phyloP scores from a whole-genome alignment of 306 rosid genomes.

The Lupinus albus region DNA sequence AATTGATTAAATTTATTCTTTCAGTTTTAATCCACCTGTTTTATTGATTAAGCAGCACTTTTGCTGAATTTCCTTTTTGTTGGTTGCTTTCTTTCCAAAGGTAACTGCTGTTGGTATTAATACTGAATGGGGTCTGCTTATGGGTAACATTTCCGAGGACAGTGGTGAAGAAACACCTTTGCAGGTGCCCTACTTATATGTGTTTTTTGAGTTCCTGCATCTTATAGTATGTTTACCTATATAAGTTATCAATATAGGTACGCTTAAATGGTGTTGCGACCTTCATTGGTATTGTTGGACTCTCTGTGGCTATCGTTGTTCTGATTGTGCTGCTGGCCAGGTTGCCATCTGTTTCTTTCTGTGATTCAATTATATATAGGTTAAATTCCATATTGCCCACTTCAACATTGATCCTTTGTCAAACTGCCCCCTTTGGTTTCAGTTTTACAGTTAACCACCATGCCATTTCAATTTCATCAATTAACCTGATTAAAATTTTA shows the following conservation, averaged over 20 bases:
- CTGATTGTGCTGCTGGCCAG: slow-evolving; percentile 72
- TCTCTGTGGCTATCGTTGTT: slow-evolving; percentile 69
- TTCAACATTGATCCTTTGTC: slow-evolving; percentile 19
- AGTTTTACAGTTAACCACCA: slow-evolving; percentile 5
- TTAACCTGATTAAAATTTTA: slow-evolving; percentile 18
- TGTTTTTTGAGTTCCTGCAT: not conserved
- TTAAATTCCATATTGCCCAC: not conserved
- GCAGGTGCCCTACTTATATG: slow-evolving; percentile 58
- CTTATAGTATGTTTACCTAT: slow-evolving; percentile 29
- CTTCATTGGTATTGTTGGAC: slow-evolving; percentile 84
- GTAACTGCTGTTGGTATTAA: slow-evolving; percentile 85
- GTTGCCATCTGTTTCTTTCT: slow-evolving; percentile 45
- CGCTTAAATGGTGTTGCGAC: slow-evolving; percentile 92
- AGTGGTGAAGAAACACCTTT: slow-evolving; percentile 94
- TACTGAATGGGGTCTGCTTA: slow-evolving; percentile 95
- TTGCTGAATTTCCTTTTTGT: slow-evolving; percentile 10
- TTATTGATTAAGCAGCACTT: slow-evolving; percentile 21
- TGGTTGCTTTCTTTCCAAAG: slow-evolving; percentile 45
- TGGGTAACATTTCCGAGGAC: slow-evolving; percentile 95
- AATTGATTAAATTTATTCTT: slow-evolving; percentile 22
- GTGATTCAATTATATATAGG: slow-evolving; percentile 6
- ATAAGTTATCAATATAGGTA: slow-evolving; percentile 52
- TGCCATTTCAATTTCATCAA: not conserved
- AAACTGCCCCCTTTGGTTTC: not conserved
- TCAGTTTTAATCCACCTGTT: not conserved